Conservation (phyloP, 2,329 filamentous ascomycete genomes). For the Fusarium ramigenum region DNA sequence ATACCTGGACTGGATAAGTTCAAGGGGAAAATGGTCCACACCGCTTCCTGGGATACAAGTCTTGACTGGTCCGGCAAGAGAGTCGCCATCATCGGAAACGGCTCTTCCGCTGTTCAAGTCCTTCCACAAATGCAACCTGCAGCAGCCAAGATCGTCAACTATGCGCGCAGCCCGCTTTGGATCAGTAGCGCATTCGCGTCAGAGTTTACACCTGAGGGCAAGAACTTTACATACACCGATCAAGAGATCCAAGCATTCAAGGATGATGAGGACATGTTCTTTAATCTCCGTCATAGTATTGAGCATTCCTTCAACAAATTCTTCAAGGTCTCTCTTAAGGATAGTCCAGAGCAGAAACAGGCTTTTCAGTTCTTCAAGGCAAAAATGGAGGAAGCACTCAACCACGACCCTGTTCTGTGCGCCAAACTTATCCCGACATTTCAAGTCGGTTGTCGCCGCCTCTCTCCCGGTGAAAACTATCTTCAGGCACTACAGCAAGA, state of each 20-base stretch:
- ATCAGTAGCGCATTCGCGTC: not conserved
- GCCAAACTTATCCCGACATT: not conserved
- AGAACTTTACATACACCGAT: not conserved
- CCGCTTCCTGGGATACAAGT: not conserved
- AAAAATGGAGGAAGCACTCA: not conserved
- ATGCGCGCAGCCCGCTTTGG: not conserved
- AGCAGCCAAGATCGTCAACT: not conserved
- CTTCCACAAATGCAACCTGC: not conserved
- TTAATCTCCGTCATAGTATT: not conserved
- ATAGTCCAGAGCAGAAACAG: not conserved
- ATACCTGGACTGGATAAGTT: not conserved
- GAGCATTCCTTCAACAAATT: not conserved
- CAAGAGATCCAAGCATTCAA: not conserved
- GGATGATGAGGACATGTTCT: not conserved
- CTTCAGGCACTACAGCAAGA: not conserved
- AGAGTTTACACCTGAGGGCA: not conserved
- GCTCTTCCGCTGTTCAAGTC: not conserved
- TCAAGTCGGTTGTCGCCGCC: not conserved
- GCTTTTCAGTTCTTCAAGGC: not conserved
- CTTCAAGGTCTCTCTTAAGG: not conserved
- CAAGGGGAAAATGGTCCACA: not conserved
- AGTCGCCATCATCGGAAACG: not conserved
- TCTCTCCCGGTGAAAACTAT: conserved; percentile 2
- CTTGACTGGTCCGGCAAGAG: not conserved
- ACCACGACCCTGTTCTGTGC: not conserved